phyloP scores from a whole-genome alignment of 176 grass and related monocot genomes.

The Triticum turgidum region DNA sequence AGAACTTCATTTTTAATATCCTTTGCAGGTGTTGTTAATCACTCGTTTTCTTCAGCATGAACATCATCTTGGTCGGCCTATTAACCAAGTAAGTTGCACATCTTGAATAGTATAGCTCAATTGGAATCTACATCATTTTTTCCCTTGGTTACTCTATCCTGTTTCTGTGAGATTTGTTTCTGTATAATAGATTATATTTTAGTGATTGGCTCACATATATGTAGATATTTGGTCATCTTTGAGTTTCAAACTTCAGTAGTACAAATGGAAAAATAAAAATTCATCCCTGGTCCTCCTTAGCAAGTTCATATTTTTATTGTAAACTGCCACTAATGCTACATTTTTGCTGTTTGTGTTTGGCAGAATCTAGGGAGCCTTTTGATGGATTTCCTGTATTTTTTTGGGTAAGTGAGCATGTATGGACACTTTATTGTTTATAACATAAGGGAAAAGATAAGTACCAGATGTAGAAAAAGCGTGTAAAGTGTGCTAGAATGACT shows the following conservation, averaged over 20 bases:
- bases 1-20: conserved; percentile 26
- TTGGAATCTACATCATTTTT: not conserved
- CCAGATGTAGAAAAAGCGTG: not conserved
- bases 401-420: conserved; percentile 69
- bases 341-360: conserved; percentile 6
- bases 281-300: too few relatives aligned
- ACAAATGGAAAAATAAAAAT: not conserved
- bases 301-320: conserved; percentile 1
- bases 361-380: conserved; percentile 98
- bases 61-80: conserved; percentile 82
- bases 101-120: not conserved
- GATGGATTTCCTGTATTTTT: conserved; percentile 99
- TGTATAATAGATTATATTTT: conserved; percentile 19
- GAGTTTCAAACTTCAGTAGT: not conserved
- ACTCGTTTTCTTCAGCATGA: conserved; percentile 98
- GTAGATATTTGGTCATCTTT: not conserved
- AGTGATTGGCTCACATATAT: not conserved
- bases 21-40: conserved; percentile 85
- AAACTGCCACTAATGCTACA: conserved; percentile 4
- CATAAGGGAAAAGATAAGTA: not conserved
- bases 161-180: not conserved
- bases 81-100: conserved; percentile 69
- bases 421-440: conserved; percentile 17
- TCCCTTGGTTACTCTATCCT: not conserved
- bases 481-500: conserved; percentile 5